These are phyloP conservation scores for Alliaria petiolata DNA, from an alignment of 345 rosid species.

Conservation along the genomic window DNA sequence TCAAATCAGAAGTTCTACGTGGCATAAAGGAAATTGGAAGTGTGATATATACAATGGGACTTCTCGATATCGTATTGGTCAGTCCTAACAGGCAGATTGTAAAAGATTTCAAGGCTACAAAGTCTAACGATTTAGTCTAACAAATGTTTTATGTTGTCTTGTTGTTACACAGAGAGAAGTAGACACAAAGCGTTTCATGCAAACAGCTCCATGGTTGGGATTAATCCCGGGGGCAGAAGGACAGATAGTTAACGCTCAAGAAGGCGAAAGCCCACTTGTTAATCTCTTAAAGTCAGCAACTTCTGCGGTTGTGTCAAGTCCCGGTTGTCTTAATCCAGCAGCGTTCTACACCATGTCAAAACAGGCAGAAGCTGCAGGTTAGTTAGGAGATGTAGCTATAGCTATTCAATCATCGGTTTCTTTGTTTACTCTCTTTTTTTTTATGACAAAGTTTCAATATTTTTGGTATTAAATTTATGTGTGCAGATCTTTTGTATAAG, in stretches of 20 bases:
- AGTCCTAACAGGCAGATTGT: constrained; percentile 32
- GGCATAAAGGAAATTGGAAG: constrained; percentile 98
- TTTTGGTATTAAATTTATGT: constrained; percentile 5
- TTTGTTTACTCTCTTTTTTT: neutral
- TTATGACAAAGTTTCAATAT: neutral
- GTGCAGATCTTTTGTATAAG: constrained; percentile 90
- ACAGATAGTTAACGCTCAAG: constrained; percentile 73
- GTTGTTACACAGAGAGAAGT: constrained; percentile 63
- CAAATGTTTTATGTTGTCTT: neutral
- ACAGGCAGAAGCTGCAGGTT: constrained; percentile 99
- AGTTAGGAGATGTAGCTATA: neutral
- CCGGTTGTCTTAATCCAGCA: constrained; percentile 70
- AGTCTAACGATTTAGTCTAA: neutral
- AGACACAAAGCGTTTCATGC: constrained; percentile 86
- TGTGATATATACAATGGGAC: constrained; percentile 86
- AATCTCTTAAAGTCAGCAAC: constrained; percentile 82
- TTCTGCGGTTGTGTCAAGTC: constrained; percentile 68
- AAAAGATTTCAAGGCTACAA: neutral
- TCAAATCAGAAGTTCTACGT: constrained; percentile 79
- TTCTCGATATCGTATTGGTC: constrained; percentile 92
- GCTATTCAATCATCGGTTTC: neutral
- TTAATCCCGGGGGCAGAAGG: constrained; percentile 80
- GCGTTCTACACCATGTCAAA: constrained; percentile 92
- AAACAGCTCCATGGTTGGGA: constrained; percentile 96
- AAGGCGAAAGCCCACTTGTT: constrained; percentile 88